These are phyloP conservation scores for Metarhizium sp. DNA, from an alignment of 2,329 filamentous ascomycete genomes.

Conservation along the genomic window DNA sequence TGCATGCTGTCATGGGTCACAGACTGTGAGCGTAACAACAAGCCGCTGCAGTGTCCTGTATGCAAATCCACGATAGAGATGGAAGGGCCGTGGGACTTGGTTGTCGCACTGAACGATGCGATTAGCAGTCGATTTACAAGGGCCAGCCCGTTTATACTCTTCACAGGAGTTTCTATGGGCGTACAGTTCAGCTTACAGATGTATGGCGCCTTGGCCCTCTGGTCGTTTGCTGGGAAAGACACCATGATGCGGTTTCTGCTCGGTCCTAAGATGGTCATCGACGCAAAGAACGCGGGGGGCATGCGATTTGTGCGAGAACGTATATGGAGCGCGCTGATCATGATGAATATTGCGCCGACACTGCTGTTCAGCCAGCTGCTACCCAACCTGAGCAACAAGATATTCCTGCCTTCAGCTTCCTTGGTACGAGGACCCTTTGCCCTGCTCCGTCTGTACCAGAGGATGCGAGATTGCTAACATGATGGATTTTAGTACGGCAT, in stretches of 20 bases:
- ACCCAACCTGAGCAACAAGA: slow-evolving; percentile 30
- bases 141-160: slow-evolving; percentile 53
- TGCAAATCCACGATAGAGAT: slow-evolving; percentile 78
- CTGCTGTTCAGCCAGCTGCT: slow-evolving; percentile 35
- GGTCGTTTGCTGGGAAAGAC: slow-evolving; percentile 41
- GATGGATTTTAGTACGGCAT: slow-evolving; percentile 32
- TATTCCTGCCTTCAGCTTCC: slow-evolving; percentile 33
- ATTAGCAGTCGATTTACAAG: slow-evolving; percentile 46
- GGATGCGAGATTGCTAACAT: slow-evolving; percentile 3
- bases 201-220: slow-evolving; percentile 43
- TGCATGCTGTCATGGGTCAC: slow-evolving; percentile 89
- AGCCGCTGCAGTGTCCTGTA: slow-evolving; percentile 73
- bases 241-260: slow-evolving; percentile 32
- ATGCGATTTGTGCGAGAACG: slow-evolving; percentile 18
- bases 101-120: slow-evolving; percentile 57
- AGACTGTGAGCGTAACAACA: slow-evolving; percentile 63
- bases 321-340: slow-evolving; percentile 22
- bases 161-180: slow-evolving; percentile 44
- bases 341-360: slow-evolving; percentile 37
- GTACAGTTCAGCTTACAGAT: slow-evolving; percentile 41
- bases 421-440: slow-evolving; percentile 22
- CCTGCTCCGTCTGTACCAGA: not conserved
- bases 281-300: slow-evolving; percentile 14
- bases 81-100: slow-evolving; percentile 61
- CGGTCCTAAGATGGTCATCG: slow-evolving; percentile 20